Evolutionary conservation across 2,329 filamentous ascomycete species (phyloP).

Genomic region (Lecanicillium sp.): DNA sequence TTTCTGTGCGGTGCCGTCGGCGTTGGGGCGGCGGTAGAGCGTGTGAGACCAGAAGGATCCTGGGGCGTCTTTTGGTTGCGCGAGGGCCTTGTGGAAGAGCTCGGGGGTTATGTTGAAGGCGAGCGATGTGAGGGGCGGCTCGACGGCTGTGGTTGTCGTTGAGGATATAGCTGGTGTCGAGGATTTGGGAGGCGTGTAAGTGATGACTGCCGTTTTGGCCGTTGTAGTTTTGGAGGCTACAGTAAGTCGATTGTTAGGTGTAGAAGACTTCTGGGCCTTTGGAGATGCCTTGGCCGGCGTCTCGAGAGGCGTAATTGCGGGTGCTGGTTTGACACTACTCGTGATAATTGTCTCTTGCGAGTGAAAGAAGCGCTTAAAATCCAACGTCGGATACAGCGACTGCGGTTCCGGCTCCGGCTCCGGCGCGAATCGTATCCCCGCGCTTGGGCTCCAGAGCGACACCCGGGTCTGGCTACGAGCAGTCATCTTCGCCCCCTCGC

Average conservation of each 20-base stretch:
- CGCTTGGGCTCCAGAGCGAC: constrained; percentile 25
- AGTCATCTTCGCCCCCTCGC: background rate
- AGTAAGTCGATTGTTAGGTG: too few species aligned
- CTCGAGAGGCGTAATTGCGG: background rate
- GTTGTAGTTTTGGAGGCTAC: too few species aligned
- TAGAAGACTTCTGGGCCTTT: background rate
- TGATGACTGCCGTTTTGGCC: too few species aligned
- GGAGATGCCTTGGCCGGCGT: background rate
- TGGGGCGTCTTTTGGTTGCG: constrained; percentile 36
- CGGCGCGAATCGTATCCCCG: constrained; percentile 27
- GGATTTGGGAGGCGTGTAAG: background rate
- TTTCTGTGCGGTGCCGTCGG: constrained; percentile 38
- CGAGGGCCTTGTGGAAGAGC: constrained; percentile 42
- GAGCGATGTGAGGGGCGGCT: constrained; percentile 33
- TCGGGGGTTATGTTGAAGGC: constrained; percentile 42
- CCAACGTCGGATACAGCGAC: constrained; percentile 21
- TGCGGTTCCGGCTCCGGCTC: constrained; percentile 17
- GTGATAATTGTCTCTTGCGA: background rate
- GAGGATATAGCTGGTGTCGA: background rate
- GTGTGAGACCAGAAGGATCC: constrained; percentile 62
- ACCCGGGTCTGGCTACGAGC: background rate
- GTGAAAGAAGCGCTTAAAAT: constrained; percentile 10
- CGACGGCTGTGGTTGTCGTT: background rate
- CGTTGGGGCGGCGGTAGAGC: constrained; percentile 53
- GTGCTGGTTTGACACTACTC: background rate